phyloP scores from a whole-genome alignment of 2,329 filamentous ascomycete genomes.

The Peltaster fructicola region DNA sequence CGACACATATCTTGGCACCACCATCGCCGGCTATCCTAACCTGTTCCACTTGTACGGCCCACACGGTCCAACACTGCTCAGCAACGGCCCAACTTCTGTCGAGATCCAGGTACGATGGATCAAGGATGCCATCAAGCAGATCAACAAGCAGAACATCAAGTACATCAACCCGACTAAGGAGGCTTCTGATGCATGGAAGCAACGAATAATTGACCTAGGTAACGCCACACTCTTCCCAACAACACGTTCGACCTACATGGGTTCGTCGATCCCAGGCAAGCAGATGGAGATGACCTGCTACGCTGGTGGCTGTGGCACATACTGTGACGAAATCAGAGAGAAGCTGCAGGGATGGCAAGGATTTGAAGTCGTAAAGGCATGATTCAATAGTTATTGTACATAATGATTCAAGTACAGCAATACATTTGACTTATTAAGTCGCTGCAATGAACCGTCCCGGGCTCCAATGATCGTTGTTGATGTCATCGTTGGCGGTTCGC shows the following conservation, averaged over 20 bases:
- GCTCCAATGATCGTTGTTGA: too few species aligned
- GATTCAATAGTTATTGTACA: too few species aligned
- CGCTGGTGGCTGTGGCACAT: slow-evolving; percentile 13
- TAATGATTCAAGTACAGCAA: too few species aligned
- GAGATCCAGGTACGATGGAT: slow-evolving; percentile 27
- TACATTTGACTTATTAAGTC: too few species aligned
- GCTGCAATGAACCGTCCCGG: too few species aligned
- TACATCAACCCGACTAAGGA: slow-evolving; percentile 16
- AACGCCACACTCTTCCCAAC: slow-evolving; percentile 15
- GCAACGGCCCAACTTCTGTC: slow-evolving; percentile 25
- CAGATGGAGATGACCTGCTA: slow-evolving; percentile 15
- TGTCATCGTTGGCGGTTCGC: too few species aligned
- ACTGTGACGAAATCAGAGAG: slow-evolving; percentile 13
- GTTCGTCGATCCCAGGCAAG: slow-evolving; percentile 12
- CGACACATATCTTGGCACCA: slow-evolving; percentile 27
- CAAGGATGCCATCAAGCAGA: slow-evolving; percentile 12
- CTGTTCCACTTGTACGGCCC: slow-evolving; percentile 25
- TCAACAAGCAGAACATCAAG: slow-evolving; percentile 11
- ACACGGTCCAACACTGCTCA: slow-evolving; percentile 26
- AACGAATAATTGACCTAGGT: slow-evolving; percentile 13
- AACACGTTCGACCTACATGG: slow-evolving; percentile 15
- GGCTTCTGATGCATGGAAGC: slow-evolving; percentile 15
- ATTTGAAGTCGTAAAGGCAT: slow-evolving; percentile 12
- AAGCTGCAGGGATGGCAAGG: slow-evolving; percentile 10
- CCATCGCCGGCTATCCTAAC: slow-evolving; percentile 25